phyloP scores from a whole-genome alignment of 2,329 filamentous ascomycete genomes.

The Ambrosiella beaveri region DNA sequence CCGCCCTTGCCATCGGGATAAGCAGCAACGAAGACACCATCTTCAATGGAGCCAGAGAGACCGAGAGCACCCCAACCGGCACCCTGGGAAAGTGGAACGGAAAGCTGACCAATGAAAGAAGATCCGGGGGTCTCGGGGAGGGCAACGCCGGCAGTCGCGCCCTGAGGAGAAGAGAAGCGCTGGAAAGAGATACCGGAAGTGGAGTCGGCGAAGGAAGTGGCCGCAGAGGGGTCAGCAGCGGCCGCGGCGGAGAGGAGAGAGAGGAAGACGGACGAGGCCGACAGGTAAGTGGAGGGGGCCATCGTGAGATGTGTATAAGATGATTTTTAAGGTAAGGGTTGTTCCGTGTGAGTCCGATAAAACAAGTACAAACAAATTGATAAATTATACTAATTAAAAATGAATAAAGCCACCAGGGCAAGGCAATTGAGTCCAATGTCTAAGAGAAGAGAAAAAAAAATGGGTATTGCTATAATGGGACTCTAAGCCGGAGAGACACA shows the following conservation, averaged over 20 bases:
- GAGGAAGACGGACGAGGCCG: conserved; percentile 11
- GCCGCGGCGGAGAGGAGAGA: conserved; percentile 1
- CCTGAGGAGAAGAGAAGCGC: conserved; percentile 20
- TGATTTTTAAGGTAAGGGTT: conserved; percentile 1
- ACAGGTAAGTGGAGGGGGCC: conserved; percentile 3
- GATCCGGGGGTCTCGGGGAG: conserved; percentile 22
- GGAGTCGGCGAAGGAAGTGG: conserved; percentile 11
- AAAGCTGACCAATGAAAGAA: conserved; percentile 30
- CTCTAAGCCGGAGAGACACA: conserved; percentile 6
- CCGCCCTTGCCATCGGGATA: conserved; percentile 25
- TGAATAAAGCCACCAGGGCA: conserved; percentile 13
- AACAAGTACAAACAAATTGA: neutral
- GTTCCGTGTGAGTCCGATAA: neutral
- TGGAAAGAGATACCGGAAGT: conserved; percentile 15
- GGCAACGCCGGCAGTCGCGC: conserved; percentile 26
- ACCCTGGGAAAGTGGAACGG: conserved; percentile 23
- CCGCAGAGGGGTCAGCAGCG: neutral
- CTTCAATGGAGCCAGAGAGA: conserved; percentile 28
- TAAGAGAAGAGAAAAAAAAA: conserved; percentile 5
- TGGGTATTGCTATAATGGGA: conserved; percentile 1
- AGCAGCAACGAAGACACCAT: conserved; percentile 26
- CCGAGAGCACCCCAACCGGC: conserved; percentile 29
- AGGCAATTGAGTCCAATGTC: conserved; percentile 5
- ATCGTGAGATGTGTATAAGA: conserved; percentile 2
- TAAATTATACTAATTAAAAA: conserved; percentile 4